Base-by-base conservation (phyloP, 306 rosid genomes). In the Pachyrhizus erosus region DNA sequence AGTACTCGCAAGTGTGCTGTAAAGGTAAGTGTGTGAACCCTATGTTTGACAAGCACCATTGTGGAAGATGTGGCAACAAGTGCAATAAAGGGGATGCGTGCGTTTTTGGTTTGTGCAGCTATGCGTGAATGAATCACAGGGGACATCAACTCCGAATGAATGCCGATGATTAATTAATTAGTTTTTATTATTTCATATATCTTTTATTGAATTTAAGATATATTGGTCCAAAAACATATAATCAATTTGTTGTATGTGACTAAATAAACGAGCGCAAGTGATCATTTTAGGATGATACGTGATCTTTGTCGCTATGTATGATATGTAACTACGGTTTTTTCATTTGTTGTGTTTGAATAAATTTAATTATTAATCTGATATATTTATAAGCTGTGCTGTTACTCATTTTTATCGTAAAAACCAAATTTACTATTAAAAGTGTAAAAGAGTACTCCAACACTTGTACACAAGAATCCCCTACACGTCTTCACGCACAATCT, bases 101-200 rank as follows among this genome's bases (percentile, higher is more conserved):
- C 15, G 75, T 62, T 73, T 89, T 84, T 76, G 97, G 97, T 46
- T 78, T 92, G 85, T 92, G 94, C 78, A 91, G 86, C 86, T 92
- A 92, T 24, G 91, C 93, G 0, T 86, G 69, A 67, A 17, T 9
- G 9, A 73, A 52, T 40, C 57, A 17, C 40, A 23, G 24, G 27
- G 18, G 52, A 13, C 26, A 10, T 0, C 57, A 0, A 9, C 21
- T 54, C 20, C 37, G 8, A 15, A 27, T 0, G 2, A 31, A 55
- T 74, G 68, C 31, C 51, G 27, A 43, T 43, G 12, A 20, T 68
- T 12, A 31, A 70, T 54, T 42, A 57, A 57, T 61, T 80, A 18
- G 3, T 33, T 20, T 67, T 5, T 0, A 39, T 14, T 54, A 52
- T 12, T 23, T 46, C 27, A 27, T 31, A 20, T 65, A 18, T 45